Percentiles rank a stretch among this genome's conserved stretches.
phyloP scores from a whole-genome alignment of 2,329 filamentous ascomycete genomes.

The Trichoderma oligosporum region DNA sequence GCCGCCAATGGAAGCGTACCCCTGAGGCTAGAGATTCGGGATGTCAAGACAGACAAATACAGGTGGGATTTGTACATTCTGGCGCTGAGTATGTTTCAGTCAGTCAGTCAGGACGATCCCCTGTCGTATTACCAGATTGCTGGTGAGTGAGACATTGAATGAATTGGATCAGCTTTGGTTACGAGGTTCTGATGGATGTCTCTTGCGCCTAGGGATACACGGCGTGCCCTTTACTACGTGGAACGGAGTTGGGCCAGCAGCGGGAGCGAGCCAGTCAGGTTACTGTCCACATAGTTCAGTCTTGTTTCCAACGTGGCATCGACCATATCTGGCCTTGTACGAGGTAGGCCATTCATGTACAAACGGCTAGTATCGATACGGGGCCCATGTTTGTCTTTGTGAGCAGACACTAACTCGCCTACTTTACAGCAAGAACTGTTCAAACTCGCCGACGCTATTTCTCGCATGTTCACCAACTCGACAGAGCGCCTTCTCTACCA shows the following conservation, averaged over 20 bases:
- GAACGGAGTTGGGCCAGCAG: conserved; percentile 48
- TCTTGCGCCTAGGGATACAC: conserved; percentile 62
- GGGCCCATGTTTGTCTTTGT: no score
- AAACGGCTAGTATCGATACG: no score
- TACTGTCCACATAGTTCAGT: conserved; percentile 76
- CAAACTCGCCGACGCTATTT: conserved; percentile 41
- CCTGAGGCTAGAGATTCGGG: conserved; percentile 62
- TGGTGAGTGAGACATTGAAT: conserved; percentile 48
- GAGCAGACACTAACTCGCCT: conserved; percentile 17
- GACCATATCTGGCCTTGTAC: conserved; percentile 67
- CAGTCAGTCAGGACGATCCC: conserved; percentile 56
- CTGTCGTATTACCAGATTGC: conserved; percentile 77
- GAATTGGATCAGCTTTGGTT: neutral
- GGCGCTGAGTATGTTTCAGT: conserved; percentile 68
- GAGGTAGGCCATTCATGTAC: conserved; percentile 40
- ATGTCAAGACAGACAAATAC: conserved; percentile 60
- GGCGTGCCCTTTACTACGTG: conserved; percentile 63
- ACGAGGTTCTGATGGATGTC: neutral
- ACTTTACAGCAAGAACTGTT: conserved; percentile 36
- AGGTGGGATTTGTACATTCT: conserved; percentile 75
- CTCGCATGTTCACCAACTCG: conserved; percentile 45
- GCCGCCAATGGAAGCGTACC: conserved; percentile 40
- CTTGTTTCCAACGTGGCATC: conserved; percentile 79
- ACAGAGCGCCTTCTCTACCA: conserved; percentile 48
- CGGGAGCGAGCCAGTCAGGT: conserved; percentile 55